Evolutionary conservation across 2,329 filamentous ascomycete genomes (phyloP).

Genomic region (Nemania serpens): DNA sequence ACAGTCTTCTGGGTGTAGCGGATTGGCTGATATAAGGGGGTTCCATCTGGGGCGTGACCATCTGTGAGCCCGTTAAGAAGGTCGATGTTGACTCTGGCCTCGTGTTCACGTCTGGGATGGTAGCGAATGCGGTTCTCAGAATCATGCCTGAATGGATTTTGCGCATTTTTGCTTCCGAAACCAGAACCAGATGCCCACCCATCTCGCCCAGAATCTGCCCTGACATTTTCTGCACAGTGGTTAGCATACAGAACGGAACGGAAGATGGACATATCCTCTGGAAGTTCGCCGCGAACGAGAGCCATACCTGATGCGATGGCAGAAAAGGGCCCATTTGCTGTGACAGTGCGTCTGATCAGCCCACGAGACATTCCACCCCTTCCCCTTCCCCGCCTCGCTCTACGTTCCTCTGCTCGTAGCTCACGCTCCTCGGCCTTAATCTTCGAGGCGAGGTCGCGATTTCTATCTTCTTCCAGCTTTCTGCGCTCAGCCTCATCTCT

Average conservation of each 20-base stretch:
- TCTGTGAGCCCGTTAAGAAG: conserved; percentile 52
- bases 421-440: conserved; percentile 42
- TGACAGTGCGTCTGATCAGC: conserved; percentile 38
- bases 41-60: conserved; percentile 50
- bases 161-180: conserved; percentile 30
- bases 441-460: conserved; percentile 36
- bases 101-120: conserved; percentile 48
- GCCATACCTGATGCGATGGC: conserved; percentile 37
- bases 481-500: conserved; percentile 57
- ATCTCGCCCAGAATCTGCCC: conserved; percentile 24
- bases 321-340: conserved; percentile 46
- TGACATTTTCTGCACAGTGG: conserved; percentile 34
- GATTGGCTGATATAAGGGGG: conserved; percentile 49
- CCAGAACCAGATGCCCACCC: conserved; percentile 29
- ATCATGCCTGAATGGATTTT: conserved; percentile 38
- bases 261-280: not conserved
- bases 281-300: not conserved
- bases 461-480: conserved; percentile 48
- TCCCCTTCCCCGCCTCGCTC: conserved; percentile 45
- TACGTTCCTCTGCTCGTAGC: conserved; percentile 39
- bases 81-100: conserved; percentile 61
- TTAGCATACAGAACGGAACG: conserved; percentile 8
- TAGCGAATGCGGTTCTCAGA: conserved; percentile 47
- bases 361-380: conserved; percentile 42
- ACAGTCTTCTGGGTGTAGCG: conserved; percentile 36